Percentiles rank a stretch among this genome's conserved stretches.
These are phyloP conservation scores for Ottelia alismoides DNA, from an alignment of 106 monocot species.

Conservation along the genomic window DNA sequence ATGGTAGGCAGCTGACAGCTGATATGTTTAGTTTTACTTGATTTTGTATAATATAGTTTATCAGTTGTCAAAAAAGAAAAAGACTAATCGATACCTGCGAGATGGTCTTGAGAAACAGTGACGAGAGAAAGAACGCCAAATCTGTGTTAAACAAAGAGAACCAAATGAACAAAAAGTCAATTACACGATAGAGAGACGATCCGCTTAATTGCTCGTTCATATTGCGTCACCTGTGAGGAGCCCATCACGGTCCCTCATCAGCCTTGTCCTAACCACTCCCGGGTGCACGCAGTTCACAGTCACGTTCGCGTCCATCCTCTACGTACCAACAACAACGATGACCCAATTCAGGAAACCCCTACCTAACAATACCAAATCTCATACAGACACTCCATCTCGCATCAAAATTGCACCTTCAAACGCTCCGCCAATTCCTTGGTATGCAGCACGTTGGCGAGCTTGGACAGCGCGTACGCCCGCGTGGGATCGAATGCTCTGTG, in stretches of 20 bases:
- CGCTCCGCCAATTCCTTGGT: conserved; percentile 55
- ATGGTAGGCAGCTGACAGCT: too few species aligned
- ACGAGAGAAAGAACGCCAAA: conserved; percentile 26
- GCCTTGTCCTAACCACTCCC: conserved; percentile 69
- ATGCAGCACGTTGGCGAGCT: conserved; percentile 90
- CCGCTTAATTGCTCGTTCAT: neutral
- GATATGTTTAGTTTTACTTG: too few species aligned
- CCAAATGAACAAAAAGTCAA: neutral
- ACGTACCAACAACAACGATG: neutral
- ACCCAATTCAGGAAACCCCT: neutral
- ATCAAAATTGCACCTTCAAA: conserved; percentile 32
- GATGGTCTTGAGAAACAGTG: conserved; percentile 23
- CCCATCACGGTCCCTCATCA: conserved; percentile 83
- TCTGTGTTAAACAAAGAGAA: conserved; percentile 11
- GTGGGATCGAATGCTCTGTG: conserved; percentile 61
- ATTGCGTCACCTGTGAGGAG: conserved; percentile 22
- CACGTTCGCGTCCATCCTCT: conserved; percentile 70
- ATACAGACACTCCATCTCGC: neutral
- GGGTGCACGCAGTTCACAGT: conserved; percentile 84
- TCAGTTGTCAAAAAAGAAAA: too few species aligned
- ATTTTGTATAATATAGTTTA: too few species aligned
- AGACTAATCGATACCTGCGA: too few species aligned
- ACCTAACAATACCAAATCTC: neutral
- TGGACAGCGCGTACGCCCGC: conserved; percentile 76
- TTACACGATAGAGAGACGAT: neutral